A percentile compares a stretch with the other conserved stretches of the same genome.
phyloP scores from a whole-genome alignment of 2,329 filamentous ascomycete genomes.

The Sodiomyces alkalinus region DNA sequence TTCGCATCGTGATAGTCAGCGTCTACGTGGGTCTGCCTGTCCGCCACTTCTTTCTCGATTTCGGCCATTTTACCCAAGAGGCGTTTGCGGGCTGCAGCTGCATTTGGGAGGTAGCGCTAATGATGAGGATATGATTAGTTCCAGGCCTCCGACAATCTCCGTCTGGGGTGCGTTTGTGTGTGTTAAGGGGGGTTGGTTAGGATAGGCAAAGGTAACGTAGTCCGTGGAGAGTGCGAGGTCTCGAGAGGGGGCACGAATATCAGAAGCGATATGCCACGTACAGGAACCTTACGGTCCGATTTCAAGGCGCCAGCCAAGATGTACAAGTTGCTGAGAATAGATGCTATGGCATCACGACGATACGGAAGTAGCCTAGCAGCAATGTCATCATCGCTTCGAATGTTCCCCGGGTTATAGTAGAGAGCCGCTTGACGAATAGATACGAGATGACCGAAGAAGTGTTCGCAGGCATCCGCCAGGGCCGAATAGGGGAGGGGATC shows the following conservation, averaged over 20 bases:
- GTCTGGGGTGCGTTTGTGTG: too few relatives aligned
- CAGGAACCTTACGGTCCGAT: constrained; percentile 31
- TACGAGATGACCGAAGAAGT: constrained; percentile 44
- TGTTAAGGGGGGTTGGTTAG: too few relatives aligned
- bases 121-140: neutral
- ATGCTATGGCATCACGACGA: constrained; percentile 40
- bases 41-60: constrained; percentile 25
- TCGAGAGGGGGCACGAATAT: too few relatives aligned
- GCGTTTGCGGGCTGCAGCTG: constrained; percentile 34
- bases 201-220: too few relatives aligned
- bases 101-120: constrained; percentile 38
- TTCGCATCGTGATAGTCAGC: neutral
- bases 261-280: constrained; percentile 15
- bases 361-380: constrained; percentile 31
- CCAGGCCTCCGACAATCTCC: too few relatives aligned
- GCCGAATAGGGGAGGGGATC: constrained; percentile 39
- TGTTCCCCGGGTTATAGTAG: constrained; percentile 38
- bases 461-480: constrained; percentile 38
- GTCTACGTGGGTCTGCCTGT: neutral
- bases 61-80: constrained; percentile 34
- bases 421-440: constrained; percentile 41
- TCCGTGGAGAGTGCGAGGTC: too few relatives aligned
- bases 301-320: constrained; percentile 39
- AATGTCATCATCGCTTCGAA: constrained; percentile 32
- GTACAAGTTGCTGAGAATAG: constrained; percentile 42